These are phyloP conservation scores for Circinella umbellata DNA, from an alignment of 371 early-diverging fungal genomes.

Conservation along the genomic window DNA sequence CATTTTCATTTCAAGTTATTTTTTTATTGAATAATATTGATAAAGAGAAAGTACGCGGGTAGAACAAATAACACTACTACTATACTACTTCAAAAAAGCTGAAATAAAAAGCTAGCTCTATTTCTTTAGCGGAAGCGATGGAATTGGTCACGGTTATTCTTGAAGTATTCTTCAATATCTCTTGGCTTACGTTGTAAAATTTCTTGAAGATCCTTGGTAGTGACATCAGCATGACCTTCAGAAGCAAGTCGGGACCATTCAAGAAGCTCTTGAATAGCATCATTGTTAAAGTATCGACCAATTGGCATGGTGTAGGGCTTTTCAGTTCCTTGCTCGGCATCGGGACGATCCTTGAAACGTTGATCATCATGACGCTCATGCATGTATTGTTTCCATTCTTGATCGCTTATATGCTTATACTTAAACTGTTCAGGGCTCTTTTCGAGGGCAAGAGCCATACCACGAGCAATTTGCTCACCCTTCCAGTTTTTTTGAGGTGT, in stretches of 20 bases:
- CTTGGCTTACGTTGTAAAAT: conserved; percentile 34
- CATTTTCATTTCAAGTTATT: no score
- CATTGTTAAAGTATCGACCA: conserved; percentile 35
- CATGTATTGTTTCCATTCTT: conserved; percentile 30
- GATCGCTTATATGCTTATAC: conserved; percentile 18
- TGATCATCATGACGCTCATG: conserved; percentile 29
- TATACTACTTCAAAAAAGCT: no score
- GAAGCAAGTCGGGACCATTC: conserved; percentile 37
- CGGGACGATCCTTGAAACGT: conserved; percentile 30
- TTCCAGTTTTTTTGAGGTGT: conserved; percentile 20
- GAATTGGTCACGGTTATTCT: conserved; percentile 47
- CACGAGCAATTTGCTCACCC: conserved; percentile 27
- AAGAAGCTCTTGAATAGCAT: conserved; percentile 25
- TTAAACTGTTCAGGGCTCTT: conserved; percentile 20
- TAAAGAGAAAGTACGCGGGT: no score
- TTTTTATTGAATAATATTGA: no score
- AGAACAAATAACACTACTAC: no score
- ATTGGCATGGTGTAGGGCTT: conserved; percentile 37
- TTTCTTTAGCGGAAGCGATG: conserved; percentile 25
- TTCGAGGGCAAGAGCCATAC: conserved; percentile 35
- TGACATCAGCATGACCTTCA: conserved; percentile 26
- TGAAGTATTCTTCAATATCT: conserved; percentile 35
- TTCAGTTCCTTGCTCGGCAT: neutral
- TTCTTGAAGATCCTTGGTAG: conserved; percentile 34
- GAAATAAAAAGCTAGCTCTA: no score